Evolutionary conservation across 2,329 filamentous ascomycete genomes (phyloP).

Genomic region (Rhytidhysteron rufulum): DNA sequence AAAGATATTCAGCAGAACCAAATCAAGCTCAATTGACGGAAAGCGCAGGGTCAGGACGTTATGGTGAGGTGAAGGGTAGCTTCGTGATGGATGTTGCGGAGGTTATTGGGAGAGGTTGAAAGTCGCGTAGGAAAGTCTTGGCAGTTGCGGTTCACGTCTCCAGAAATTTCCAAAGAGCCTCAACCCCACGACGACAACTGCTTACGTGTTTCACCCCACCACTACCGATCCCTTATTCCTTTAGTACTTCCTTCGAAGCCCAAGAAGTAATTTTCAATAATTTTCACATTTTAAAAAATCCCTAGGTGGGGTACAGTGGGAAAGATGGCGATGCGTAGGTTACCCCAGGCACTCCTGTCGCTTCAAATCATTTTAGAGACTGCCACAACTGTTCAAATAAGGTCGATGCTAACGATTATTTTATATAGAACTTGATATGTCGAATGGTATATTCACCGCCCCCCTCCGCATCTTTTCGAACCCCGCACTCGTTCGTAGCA

Average conservation of each 20-base stretch:
- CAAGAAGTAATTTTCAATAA: no score
- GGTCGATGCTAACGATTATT: constrained; percentile 21
- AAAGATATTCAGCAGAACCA: not conserved
- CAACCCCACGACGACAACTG: constrained; percentile 1
- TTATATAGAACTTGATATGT: constrained; percentile 70
- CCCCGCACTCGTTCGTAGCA: constrained; percentile 8
- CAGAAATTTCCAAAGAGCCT: constrained; percentile 3
- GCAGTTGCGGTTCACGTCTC: constrained; percentile 2
- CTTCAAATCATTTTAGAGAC: constrained; percentile 7
- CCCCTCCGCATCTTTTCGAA: constrained; percentile 4
- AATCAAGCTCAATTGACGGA: constrained; percentile 1
- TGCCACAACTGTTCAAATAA: not conserved
- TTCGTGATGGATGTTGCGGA: not conserved
- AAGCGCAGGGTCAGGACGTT: not conserved
- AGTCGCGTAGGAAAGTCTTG: constrained; percentile 4
- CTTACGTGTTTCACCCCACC: constrained; percentile 1
- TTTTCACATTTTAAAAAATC: no score
- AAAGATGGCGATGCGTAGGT: constrained; percentile 41
- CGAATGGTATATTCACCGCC: constrained; percentile 63
- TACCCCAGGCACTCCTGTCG: constrained; percentile 15
- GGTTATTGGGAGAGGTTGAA: constrained; percentile 8
- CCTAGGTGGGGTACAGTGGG: constrained; percentile 10
- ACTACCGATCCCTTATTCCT: not conserved
- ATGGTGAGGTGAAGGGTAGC: constrained; percentile 1
- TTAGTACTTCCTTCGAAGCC: no score